phyloP scores from a whole-genome alignment of 192 early-diverging fungal species.

The Allomyces macrogynus region DNA sequence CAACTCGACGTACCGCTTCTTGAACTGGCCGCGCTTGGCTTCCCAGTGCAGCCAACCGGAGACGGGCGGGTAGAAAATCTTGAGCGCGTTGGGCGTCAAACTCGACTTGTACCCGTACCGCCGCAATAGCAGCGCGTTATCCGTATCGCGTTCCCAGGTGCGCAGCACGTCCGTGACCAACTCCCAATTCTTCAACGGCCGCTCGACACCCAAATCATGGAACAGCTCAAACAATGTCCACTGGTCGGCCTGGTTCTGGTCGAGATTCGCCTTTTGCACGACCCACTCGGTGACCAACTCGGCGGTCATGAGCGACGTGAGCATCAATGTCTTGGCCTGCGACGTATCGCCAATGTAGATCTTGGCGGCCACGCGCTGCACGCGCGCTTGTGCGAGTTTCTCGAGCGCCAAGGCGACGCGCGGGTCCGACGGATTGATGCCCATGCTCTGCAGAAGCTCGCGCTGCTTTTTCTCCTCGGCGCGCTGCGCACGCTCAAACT shows the following conservation, averaged over 20 bases:
- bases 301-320: constrained; percentile 52
- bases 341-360: constrained; percentile 68
- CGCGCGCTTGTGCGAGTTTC: constrained; percentile 1
- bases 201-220: constrained; percentile 66
- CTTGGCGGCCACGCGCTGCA: constrained; percentile 44
- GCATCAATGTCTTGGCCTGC: constrained; percentile 53
- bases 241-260: constrained; percentile 14
- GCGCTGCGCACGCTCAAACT: no score
- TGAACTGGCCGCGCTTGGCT: not conserved
- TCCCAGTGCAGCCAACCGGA: not conserved
- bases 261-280: constrained; percentile 27
- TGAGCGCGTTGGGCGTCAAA: constrained; percentile 17
- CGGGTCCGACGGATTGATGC: no score
- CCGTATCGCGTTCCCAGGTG: constrained; percentile 58
- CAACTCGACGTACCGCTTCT: not conserved
- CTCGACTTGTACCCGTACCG: constrained; percentile 40
- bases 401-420: not conserved
- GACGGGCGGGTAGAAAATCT: not conserved
- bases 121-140: constrained; percentile 60
- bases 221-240: constrained; percentile 89
- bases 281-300: constrained; percentile 51
- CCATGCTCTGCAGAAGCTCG: no score
- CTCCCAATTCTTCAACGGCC: constrained; percentile 81
- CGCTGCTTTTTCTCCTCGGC: no score
- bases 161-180: constrained; percentile 57